Base-by-base conservation (phyloP, 371 early-diverging fungal species). In the Mortierella sp. region DNA sequence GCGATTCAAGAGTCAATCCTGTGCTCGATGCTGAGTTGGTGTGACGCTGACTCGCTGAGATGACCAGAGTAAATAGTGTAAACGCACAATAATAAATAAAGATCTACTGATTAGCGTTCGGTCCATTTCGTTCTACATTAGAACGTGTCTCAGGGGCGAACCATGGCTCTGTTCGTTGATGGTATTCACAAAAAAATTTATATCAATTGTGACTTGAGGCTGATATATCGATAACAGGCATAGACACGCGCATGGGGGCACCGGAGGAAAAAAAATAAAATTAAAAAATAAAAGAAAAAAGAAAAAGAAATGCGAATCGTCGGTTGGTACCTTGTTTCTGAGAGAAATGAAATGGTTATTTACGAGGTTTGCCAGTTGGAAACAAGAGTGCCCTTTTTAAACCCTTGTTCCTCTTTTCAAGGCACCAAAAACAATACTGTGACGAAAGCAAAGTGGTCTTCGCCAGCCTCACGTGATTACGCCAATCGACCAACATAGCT, bases 81-180 rank as follows among this genome's bases (percentile, higher is more conserved):
- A 8, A 55, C 13, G 55, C 28, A 55, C 19, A 55, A 55, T 13
- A 55, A 55, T 55, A 32, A 55, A 52, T 52, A 21, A 10, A 52
- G 52, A 55, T 50, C 50, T 50, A n/a, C 4, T 13, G 32, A 55
- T 55, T 55, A 55, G 55, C 22, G n/a, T 22, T n/a, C 7, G 22
- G 19, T 52, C 52, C 22, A 21, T 36, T 52, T 22, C 22, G 19
- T 52, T n/a, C 28, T 8, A 52, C 43, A 10, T 10, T 50, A 10
- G 32, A 22, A 9, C 55, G 55, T 55, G 55, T 55, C 55, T 55
- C 55, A 55, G 55, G 55, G 55, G 55, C 28, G 55, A 55, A 8
- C 55, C 55, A 55, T 55, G 55, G 28, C 32, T 36, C 36, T 36
- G 36, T 6, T 6, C 55, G 10, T 28, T 55, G 55, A 55, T 32